These are phyloP conservation scores for Gossypium trilobum DNA, from an alignment of 441 rosid genomes.

Conservation along the genomic window DNA sequence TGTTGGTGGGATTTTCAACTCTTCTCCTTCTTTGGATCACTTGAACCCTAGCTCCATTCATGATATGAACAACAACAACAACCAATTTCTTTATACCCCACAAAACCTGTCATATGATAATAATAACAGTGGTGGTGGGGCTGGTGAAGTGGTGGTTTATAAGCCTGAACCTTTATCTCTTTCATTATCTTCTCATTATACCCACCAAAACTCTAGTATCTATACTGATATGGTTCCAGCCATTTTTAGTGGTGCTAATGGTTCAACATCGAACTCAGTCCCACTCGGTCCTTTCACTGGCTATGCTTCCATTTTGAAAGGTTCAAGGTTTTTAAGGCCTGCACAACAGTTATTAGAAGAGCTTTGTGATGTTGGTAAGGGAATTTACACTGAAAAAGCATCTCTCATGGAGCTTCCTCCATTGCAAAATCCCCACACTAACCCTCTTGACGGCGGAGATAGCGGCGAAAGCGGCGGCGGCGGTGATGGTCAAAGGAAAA, in stretches of 20 bases:
- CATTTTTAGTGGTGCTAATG: constrained; percentile 24
- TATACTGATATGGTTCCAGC: constrained; percentile 27
- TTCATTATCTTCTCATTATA: constrained; percentile 58
- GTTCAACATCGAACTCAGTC: constrained; percentile 30
- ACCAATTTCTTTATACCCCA: constrained; percentile 31
- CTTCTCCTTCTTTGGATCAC: constrained; percentile 26
- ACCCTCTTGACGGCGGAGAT: constrained; percentile 22
- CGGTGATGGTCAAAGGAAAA: constrained; percentile 44
- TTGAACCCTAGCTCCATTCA: constrained; percentile 44
- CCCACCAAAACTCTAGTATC: constrained; percentile 27
- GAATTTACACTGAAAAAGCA: constrained; percentile 38
- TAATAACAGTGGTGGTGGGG: constrained; percentile 10
- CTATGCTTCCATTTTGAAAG: constrained; percentile 67
- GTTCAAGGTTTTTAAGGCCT: constrained; percentile 73
- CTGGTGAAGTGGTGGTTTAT: constrained; percentile 9
- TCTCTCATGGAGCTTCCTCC: constrained; percentile 50
- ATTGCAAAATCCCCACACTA: constrained; percentile 19
- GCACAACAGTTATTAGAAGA: constrained; percentile 75
- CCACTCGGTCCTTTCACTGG: constrained; percentile 75
- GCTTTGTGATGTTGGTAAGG: constrained; percentile 57
- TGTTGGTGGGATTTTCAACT: constrained; percentile 27
- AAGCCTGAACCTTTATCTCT: constrained; percentile 33
- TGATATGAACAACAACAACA: constrained; percentile 21
- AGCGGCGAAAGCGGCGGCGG: constrained; percentile 26
- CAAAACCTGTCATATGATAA: constrained; percentile 32